A percentile compares a stretch with the other conserved stretches of the same genome.
Evolutionary conservation across 1,284 basidiomycete species (phyloP).

Genomic region (Papiliotrema nemorosa): DNA sequence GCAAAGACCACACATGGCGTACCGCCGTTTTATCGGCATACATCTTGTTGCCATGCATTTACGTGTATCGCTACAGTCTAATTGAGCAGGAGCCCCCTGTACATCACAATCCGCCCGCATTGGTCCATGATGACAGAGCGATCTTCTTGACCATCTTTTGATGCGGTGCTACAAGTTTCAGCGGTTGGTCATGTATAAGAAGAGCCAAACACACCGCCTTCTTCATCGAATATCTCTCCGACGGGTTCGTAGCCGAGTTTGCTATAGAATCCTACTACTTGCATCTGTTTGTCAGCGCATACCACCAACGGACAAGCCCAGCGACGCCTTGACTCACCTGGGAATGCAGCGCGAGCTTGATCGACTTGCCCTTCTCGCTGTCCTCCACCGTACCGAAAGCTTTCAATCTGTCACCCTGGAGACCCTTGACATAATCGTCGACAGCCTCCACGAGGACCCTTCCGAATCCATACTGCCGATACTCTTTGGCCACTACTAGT

Average conservation of each 20-base stretch:
- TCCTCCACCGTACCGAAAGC: no score
- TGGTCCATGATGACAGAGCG: not conserved
- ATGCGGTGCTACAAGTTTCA: slow-evolving; percentile 20
- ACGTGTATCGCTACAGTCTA: no score
- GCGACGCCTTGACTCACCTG: slow-evolving; percentile 24
- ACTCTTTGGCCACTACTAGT: slow-evolving; percentile 36
- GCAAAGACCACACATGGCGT: no score
- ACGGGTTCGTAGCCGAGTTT: slow-evolving; percentile 55
- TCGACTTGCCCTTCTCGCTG: no score
- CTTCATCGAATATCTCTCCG: slow-evolving; percentile 62
- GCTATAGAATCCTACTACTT: slow-evolving; percentile 51
- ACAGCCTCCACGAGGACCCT: slow-evolving; percentile 27
- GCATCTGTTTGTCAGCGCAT: slow-evolving; percentile 24
- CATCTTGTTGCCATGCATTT: no score
- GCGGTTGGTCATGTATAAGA: not conserved
- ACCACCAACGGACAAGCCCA: no score
- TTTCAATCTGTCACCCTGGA: slow-evolving; percentile 11
- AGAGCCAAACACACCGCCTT: slow-evolving; percentile 55
- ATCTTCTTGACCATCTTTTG: slow-evolving; percentile 20
- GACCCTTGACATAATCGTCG: slow-evolving; percentile 20
- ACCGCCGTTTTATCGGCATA: no score
- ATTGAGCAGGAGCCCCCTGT: no score
- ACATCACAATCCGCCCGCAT: no score
- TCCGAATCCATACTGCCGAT: slow-evolving; percentile 40
- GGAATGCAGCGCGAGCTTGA: slow-evolving; percentile 34